Evolutionary conservation across 257 asterid genomes (phyloP).

Genomic region (Leonotis leonurus): DNA sequence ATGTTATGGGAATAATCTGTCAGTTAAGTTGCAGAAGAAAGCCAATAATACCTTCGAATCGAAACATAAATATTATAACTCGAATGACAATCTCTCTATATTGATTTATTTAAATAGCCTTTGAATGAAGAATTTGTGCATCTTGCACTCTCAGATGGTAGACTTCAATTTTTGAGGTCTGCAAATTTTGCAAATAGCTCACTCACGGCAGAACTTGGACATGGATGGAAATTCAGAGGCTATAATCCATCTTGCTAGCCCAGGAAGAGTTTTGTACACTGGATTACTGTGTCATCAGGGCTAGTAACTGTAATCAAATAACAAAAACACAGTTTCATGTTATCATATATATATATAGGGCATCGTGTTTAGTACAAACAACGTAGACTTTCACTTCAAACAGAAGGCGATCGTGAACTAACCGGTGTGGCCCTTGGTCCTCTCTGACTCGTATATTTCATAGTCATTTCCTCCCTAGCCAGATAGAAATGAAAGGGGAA

Average conservation of each 20-base stretch:
- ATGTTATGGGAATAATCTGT: background rate
- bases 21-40: background rate
- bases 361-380: background rate
- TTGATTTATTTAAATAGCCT: background rate
- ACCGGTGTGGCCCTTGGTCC: constrained; percentile 96
- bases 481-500: background rate
- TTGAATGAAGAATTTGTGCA: constrained; percentile 11
- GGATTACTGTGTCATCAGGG: constrained; percentile 68
- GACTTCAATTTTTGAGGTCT: too few relatives aligned
- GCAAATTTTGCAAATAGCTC: background rate
- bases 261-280: constrained; percentile 59
- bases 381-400: background rate
- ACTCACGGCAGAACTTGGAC: background rate
- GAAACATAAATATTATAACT: too few relatives aligned
- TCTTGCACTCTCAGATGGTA: background rate
- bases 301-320: constrained; percentile 50
- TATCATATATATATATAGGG: background rate
- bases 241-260: constrained; percentile 33
- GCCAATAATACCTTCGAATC: background rate
- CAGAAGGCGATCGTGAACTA: constrained; percentile 3
- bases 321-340: background rate
- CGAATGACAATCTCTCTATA: background rate
- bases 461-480: constrained; percentile 87
- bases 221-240: constrained; percentile 13
- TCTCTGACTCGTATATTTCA: constrained; percentile 83